These are phyloP conservation scores for Aspergillus avenaceus DNA, from an alignment of 495 filamentous ascomycete genomes.

Conservation along the genomic window DNA sequence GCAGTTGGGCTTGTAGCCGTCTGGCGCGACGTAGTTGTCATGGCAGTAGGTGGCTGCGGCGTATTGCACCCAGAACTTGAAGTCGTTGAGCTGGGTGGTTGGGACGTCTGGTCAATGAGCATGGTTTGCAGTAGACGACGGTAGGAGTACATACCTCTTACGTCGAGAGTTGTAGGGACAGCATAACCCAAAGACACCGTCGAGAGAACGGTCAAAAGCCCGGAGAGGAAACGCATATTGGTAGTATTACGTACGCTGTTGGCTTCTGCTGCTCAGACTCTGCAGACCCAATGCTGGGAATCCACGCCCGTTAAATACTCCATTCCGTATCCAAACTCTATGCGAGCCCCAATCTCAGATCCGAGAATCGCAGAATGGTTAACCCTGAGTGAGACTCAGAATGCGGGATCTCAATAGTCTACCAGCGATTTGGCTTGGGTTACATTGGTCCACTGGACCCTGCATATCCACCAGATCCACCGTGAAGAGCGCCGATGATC, in stretches of 20 bases:
- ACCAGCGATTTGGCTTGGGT: background rate
- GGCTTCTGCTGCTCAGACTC: background rate
- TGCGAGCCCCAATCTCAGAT: background rate
- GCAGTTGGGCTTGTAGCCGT: constrained; percentile 52
- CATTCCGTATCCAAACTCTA: background rate
- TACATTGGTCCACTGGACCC: background rate
- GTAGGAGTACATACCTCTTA: constrained; percentile 12
- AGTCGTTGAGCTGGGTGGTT: constrained; percentile 19
- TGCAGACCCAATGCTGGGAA: background rate
- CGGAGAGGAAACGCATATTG: background rate
- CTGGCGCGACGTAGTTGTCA: constrained; percentile 34
- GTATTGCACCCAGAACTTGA: constrained; percentile 66
- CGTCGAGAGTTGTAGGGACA: constrained; percentile 9
- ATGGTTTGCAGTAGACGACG: background rate
- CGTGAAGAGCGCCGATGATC: background rate
- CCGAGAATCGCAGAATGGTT: background rate
- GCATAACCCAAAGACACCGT: constrained; percentile 11
- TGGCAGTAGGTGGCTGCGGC: constrained; percentile 63
- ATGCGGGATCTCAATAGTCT: background rate
- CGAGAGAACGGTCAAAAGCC: constrained; percentile 8
- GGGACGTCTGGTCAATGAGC: background rate
- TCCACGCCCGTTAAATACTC: background rate
- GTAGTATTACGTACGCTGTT: background rate
- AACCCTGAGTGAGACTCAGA: background rate
- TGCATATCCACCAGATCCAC: background rate